Base-by-base conservation (phyloP, 169 alveolate genomes). In the Eimeria acervulina region DNA sequence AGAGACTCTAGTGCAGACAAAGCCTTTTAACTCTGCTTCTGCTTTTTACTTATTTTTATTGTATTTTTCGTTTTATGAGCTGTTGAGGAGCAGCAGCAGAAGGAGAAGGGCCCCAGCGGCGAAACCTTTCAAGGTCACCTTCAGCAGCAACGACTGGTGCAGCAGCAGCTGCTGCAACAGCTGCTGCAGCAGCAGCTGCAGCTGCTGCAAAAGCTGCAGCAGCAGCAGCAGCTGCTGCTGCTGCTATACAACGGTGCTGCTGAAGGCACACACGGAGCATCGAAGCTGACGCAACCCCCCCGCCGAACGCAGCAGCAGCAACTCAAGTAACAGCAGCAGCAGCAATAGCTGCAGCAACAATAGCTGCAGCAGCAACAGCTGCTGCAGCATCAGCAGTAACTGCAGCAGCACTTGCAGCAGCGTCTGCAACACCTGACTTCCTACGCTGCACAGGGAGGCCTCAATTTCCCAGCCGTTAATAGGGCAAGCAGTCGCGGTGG, bases 181-280 rank as follows among this genome's bases (percentile, higher is more conserved):
- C 55, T 7, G 55, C 55, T 7, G 12, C 55, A 7, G 55, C 55
- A 47, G 55, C 55, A 47, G 12, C 55, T 7, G 55, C 55, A 47
- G 55, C 55, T 47, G 78, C 83, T 15, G n/a, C 51, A 10, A 10
- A 47, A 72, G 5, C 83, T 13, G 83, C 83, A 21, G 51, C 52
- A 31, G 83, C 83, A 72, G 28, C 47, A 72, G 42, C 47, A 19
- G 47, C 83, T 72, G 83, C 83, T 38, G 42, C 83, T 72, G 47
- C 23, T 72, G 47, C 83, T n/a, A 6, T 4, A 38, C n/a, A n/a
- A 31, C 52, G 19, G 21, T 5, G 51, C 83, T 72, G 47, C 6
- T 31, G 23, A 33, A 21, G 47, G 13, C 23, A 12, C n/a, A 72
- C 31, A 72, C n/a, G 47, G 28, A 72, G 47, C 31, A 31, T 6